A percentile compares a stretch with the other conserved stretches of the same genome.
phyloP scores from a whole-genome alignment of 768 basidiomycete species.

The Harrya chromipes region DNA sequence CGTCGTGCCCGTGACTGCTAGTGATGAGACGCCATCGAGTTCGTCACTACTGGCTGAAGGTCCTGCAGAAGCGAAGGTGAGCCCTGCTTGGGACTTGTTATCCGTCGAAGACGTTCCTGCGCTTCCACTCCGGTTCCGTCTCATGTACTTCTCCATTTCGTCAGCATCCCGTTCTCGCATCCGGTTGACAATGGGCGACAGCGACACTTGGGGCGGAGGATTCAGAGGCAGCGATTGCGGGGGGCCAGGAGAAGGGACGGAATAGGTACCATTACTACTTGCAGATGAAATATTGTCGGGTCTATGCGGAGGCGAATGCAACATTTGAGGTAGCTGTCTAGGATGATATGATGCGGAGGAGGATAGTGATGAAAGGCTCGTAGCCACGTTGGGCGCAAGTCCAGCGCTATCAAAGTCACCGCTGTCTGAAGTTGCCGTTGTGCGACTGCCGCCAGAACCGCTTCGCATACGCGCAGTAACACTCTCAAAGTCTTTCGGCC shows the following conservation, averaged over 20 bases:
- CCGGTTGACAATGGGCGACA: slow-evolving; percentile 77
- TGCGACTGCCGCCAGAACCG: slow-evolving; percentile 78
- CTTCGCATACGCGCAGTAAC: slow-evolving; percentile 63
- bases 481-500: slow-evolving; percentile 39
- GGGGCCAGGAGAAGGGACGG: slow-evolving; percentile 35
- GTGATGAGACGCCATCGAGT: slow-evolving; percentile 44
- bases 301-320: slow-evolving; percentile 44
- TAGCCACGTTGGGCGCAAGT: slow-evolving; percentile 37
- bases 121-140: slow-evolving; percentile 80
- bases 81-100: slow-evolving; percentile 58
- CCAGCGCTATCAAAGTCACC: slow-evolving; percentile 54
- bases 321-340: slow-evolving; percentile 32
- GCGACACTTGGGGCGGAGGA: slow-evolving; percentile 40
- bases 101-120: slow-evolving; percentile 71
- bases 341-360: slow-evolving; percentile 61
- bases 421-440: slow-evolving; percentile 72
- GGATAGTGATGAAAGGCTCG: slow-evolving; percentile 54
- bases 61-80: slow-evolving; percentile 44
- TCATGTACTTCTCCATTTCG: slow-evolving; percentile 83
- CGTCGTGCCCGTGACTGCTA: slow-evolving; percentile 49
- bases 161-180: slow-evolving; percentile 83
- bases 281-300: slow-evolving; percentile 28
- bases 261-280: slow-evolving; percentile 38
- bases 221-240: slow-evolving; percentile 37
- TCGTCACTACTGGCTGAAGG: slow-evolving; percentile 56